Percentiles rank a stretch among this genome's conserved stretches.
phyloP scores from a whole-genome alignment of 2,329 filamentous ascomycete genomes.

The Ilyonectria robusta region DNA sequence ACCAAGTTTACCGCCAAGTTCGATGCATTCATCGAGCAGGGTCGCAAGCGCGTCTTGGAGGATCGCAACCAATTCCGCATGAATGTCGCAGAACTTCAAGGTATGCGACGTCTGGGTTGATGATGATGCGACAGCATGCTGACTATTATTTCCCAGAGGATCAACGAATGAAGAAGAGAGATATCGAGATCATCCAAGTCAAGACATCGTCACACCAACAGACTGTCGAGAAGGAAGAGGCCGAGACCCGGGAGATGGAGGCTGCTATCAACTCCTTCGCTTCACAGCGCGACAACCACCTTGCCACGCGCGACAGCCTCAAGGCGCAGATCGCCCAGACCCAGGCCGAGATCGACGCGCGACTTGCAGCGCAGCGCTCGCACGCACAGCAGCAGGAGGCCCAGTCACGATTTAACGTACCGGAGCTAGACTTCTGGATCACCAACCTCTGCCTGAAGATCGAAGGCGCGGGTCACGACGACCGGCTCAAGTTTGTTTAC shows the following conservation, averaged over 20 bases:
- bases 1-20: slow-evolving; percentile 90
- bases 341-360: slow-evolving; percentile 78
- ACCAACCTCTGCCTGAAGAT: slow-evolving; percentile 90
- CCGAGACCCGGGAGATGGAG: slow-evolving; percentile 84
- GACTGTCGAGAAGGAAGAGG: slow-evolving; percentile 81
- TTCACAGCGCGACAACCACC: slow-evolving; percentile 72
- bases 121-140: slow-evolving; percentile 7
- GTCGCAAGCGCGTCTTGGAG: slow-evolving; percentile 89
- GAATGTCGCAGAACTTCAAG: slow-evolving; percentile 90
- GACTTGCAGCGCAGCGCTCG: slow-evolving; percentile 79
- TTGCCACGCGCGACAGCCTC: slow-evolving; percentile 69
- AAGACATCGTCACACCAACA: slow-evolving; percentile 80
- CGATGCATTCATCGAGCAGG: slow-evolving; percentile 93
- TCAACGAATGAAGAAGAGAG: slow-evolving; percentile 88
- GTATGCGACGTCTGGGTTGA: slow-evolving; percentile 63
- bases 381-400: slow-evolving; percentile 83
- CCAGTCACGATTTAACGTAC: slow-evolving; percentile 89
- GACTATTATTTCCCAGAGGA: slow-evolving; percentile 75
- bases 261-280: slow-evolving; percentile 70
- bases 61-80: slow-evolving; percentile 95
- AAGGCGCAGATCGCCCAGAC: slow-evolving; percentile 75
- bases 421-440: slow-evolving; percentile 97
- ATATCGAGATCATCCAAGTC: slow-evolving; percentile 85
- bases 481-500: slow-evolving; percentile 91
- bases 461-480: slow-evolving; percentile 87